A percentile compares a stretch with the other conserved stretches of the same genome.
phyloP scores from a whole-genome alignment of 2,329 filamentous ascomycete species.

The Thielaviopsis ethacetica region DNA sequence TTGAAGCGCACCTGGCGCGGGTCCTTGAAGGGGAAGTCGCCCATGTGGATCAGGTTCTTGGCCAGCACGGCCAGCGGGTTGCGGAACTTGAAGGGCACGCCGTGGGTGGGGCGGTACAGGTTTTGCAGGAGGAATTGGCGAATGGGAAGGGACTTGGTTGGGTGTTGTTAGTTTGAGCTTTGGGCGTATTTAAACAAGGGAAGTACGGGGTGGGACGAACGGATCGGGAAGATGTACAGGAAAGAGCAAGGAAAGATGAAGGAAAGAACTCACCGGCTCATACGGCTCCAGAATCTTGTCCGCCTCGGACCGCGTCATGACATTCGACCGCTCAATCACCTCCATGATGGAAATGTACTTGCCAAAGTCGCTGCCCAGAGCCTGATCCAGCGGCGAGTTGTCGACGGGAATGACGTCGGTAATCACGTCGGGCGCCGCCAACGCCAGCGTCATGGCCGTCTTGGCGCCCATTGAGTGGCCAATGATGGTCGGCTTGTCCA shows the following conservation, averaged over 20 bases:
- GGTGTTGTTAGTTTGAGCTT: not conserved
- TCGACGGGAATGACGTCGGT: constrained; percentile 68
- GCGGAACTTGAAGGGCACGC: constrained; percentile 51
- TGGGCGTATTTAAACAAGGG: not conserved
- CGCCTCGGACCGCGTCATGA: constrained; percentile 59
- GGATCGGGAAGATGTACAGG: constrained; percentile 3
- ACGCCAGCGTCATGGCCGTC: constrained; percentile 72
- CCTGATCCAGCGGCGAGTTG: constrained; percentile 76
- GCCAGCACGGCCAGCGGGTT: constrained; percentile 61
- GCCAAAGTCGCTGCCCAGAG: constrained; percentile 56
- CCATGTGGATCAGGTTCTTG: constrained; percentile 54
- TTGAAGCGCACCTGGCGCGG: constrained; percentile 51
- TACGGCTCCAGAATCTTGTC: constrained; percentile 62
- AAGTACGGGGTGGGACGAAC: not conserved
- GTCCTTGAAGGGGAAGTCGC: constrained; percentile 75
- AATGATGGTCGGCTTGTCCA: constrained; percentile 62
- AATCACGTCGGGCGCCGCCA: constrained; percentile 51
- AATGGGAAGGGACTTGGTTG: constrained; percentile 48
- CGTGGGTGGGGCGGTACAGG: constrained; percentile 39
- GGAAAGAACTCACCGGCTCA: constrained; percentile 38
- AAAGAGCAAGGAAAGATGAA: not conserved
- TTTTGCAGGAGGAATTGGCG: constrained; percentile 89
- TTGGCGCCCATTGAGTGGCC: constrained; percentile 98
- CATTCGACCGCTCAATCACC: constrained; percentile 51
- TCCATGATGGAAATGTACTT: constrained; percentile 76